A percentile compares a stretch with the other conserved stretches of the same genome.
These are phyloP conservation scores for Fusarium continuum DNA, from an alignment of 2,329 filamentous ascomycete genomes.

Conservation along the genomic window DNA sequence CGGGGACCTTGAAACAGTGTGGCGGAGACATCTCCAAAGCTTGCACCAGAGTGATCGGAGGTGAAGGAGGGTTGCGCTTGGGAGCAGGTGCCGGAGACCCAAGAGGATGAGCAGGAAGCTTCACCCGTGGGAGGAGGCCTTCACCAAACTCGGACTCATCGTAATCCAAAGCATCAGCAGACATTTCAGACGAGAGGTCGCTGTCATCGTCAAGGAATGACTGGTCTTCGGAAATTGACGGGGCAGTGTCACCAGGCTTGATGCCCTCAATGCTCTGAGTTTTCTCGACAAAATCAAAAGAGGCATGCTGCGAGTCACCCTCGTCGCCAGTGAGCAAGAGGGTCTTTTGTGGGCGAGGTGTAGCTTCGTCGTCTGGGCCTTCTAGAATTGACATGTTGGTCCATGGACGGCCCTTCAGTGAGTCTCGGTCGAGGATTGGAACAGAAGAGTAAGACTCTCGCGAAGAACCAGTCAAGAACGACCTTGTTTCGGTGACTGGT, in stretches of 20 bases:
- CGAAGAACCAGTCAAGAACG: slow-evolving; percentile 69
- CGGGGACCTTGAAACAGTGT: slow-evolving; percentile 34
- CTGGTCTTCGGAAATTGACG: slow-evolving; percentile 46
- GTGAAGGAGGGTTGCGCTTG: slow-evolving; percentile 45
- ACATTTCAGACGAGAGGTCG: slow-evolving; percentile 71
- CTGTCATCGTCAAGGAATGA: slow-evolving; percentile 63
- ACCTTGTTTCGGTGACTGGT: slow-evolving; percentile 52
- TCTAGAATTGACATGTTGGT: slow-evolving; percentile 64
- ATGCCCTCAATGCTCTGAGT: slow-evolving; percentile 62
- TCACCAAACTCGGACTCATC: slow-evolving; percentile 52
- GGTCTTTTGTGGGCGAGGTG: slow-evolving; percentile 37
- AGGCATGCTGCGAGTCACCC: slow-evolving; percentile 51
- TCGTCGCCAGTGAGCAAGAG: slow-evolving; percentile 20
- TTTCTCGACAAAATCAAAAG: slow-evolving; percentile 64
- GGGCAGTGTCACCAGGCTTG: slow-evolving; percentile 47
- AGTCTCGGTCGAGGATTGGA: slow-evolving; percentile 76
- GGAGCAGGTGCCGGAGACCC: slow-evolving; percentile 45
- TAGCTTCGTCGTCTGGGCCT: slow-evolving; percentile 55
- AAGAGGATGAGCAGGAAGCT: slow-evolving; percentile 50
- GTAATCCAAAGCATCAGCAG: slow-evolving; percentile 58
- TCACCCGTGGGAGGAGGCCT: slow-evolving; percentile 24
- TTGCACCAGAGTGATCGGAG: slow-evolving; percentile 42
- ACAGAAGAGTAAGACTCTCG: slow-evolving; percentile 80
- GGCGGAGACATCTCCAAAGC: slow-evolving; percentile 43
- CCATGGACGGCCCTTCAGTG: slow-evolving; percentile 64